Evolutionary conservation across 192 early-diverging fungal species (phyloP), one percentile per base, ranked within the genome.

Genomic region (Gryganskiella cystojenkinii): DNA sequence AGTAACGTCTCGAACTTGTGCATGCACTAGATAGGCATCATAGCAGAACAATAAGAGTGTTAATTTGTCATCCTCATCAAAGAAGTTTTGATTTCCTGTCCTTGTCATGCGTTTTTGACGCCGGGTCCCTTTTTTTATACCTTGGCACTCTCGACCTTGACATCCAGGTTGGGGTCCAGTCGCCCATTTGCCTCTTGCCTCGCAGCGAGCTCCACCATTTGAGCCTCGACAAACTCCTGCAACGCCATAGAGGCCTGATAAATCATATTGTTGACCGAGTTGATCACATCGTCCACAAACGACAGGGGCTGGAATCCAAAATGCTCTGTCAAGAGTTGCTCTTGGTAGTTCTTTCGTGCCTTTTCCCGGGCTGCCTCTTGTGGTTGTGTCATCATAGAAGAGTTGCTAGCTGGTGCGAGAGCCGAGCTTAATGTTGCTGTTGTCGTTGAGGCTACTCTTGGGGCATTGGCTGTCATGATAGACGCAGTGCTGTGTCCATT

Each of bases 201-300:
- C 4, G 28, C 51, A 3, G 37, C 25, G 33, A 72, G 60, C 66
- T 61, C 67, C 5, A 58, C 82, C 52, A 88, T 83, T 70, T 90
- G 80, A 14, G 65, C 81, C 52, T 91, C 85, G 13, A 94, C 81
- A 83, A 87, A 93, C 47, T 85, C 83, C 74, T 91, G 86, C 37
- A 94, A 82, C 19, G 86, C 87, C 51, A 85, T 84, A 1, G 92
- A 89, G 1, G 91, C 91, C 33, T 89, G 82, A 59, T 93, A 93
- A 14, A 94, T 79, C 44, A 91, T 80, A 44, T 89, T 87, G 74
- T 94, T 94, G 49, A 92, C 87, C 3, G 90, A 83, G 65, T 94
- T 91, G 80, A 94, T 88, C 28, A 93, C 84, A 54, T 94, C 92
- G 84, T 95, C 93, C 45, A 96, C 86, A 61, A 93, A 92, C 11